These are phyloP conservation scores for Baorangia bicolor DNA, from an alignment of 768 basidiomycete genomes.

Conservation along the genomic window DNA sequence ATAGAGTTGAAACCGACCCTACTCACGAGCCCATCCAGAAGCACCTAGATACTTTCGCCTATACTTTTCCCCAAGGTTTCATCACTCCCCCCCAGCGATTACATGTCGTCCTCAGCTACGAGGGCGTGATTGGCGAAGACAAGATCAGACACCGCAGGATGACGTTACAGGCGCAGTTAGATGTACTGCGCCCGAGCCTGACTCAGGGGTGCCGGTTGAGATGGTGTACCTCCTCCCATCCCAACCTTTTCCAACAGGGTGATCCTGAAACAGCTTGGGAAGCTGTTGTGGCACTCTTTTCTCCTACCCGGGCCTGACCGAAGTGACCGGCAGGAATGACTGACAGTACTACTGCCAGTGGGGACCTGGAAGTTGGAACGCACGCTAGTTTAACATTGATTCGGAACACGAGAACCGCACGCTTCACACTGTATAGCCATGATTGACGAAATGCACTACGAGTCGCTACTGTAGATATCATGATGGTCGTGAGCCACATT, in stretches of 20 bases:
- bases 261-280: constrained; percentile 8
- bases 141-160: background rate
- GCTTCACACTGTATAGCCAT: background rate
- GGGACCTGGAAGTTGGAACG: no score
- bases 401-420: background rate
- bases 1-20: constrained; percentile 7
- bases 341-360: background rate
- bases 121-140: fast-evolving
- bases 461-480: no score
- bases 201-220: background rate
- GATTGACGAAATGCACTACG: background rate
- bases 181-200: background rate
- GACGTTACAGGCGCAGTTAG: background rate
- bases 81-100: background rate
- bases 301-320: background rate
- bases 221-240: constrained; percentile 5
- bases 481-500: no score
- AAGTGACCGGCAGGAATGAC: background rate
- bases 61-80: constrained; percentile 5
- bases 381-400: background rate
- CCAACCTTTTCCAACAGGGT: background rate
- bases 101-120: constrained; percentile 9
- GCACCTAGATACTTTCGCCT: constrained; percentile 8
- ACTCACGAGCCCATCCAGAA: background rate
- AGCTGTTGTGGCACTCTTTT: constrained; percentile 9